Base-by-base conservation (phyloP, 352 stramenopile genomes). In the Thraustochytrium striatum region DNA sequence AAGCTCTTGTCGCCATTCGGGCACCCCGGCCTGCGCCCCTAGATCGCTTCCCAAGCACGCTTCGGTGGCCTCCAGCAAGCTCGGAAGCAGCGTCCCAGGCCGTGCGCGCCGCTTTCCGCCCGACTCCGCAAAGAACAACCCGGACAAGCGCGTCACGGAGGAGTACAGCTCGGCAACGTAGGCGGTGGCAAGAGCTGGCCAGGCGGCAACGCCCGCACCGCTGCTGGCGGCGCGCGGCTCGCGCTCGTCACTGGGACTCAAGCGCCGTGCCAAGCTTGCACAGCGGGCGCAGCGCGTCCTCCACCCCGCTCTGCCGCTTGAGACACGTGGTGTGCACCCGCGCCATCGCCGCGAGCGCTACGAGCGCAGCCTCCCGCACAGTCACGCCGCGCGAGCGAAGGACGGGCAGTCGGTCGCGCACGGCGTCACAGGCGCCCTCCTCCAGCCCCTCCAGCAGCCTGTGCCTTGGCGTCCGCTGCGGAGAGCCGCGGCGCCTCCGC, bases 121-220 rank as follows among this genome's bases (percentile, higher is more conserved):
- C 16, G 16, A 16, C 47, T 21, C 16, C 16, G 47, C 47, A 16
- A 55, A 21, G 25, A 75, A 75, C n/a, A 19, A 30, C 21, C 3
- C 39, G 16, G 39, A 25, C 25, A 75, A n/a, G 5, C 41, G 39
- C 52, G 44, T 3, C 11, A 75, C 52, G 39, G 43, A 62, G 30
- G 44, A 62, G 33, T 75, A 75, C 3, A 30, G 21, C 8, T 75
- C 65, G 7, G 65, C 65, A n/a, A 75, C 33, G 5, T 7, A 47
- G 41, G 13, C 59, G 33, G 33, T 53, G 25, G 33, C 36, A 3
- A 5, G 11, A 3, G 52, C 33, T 2, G 33, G 36, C 59, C 59
- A 70, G 19, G 59, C 59, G 13, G 59, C 36, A 70, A n/a, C 3
- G 59, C 33, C 59, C 33, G 52, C 19, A 36, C 59, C 3, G 59